A percentile compares a stretch with the other conserved stretches of the same genome.
Conservation (phyloP, 2,329 filamentous ascomycete species). For the Torrubiella hemipterigena region DNA sequence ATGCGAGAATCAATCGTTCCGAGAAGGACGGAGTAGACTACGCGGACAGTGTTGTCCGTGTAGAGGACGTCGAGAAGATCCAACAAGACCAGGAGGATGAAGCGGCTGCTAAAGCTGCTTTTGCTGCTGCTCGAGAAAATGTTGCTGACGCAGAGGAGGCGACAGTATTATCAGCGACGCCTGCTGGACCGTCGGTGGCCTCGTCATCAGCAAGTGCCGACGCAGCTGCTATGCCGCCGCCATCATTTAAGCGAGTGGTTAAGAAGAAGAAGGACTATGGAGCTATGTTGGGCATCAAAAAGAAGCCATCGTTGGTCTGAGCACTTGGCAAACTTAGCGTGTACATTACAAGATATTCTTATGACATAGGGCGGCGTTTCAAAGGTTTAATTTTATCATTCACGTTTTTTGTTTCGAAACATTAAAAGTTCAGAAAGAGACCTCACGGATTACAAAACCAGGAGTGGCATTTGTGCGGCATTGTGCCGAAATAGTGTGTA, state of each 20-base stretch:
- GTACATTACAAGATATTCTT: background rate
- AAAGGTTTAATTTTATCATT: no score
- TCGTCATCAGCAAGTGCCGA: conserved; percentile 17
- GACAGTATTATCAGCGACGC: conserved; percentile 10
- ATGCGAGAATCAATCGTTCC: conserved; percentile 73
- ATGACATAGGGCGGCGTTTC: background rate
- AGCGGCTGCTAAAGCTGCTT: conserved; percentile 66
- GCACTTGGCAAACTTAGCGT: background rate
- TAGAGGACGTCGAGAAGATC: conserved; percentile 46
- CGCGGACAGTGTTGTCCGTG: conserved; percentile 38
- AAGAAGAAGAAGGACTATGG: conserved; percentile 83
- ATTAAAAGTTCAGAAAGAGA: no score
- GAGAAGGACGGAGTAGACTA: conserved; percentile 55
- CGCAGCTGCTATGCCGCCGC: conserved; percentile 30
- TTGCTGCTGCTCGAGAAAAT: conserved; percentile 48
- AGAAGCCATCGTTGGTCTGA: conserved; percentile 53
- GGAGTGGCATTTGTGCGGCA: no score
- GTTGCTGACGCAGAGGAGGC: conserved; percentile 13
- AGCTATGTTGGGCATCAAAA: conserved; percentile 74
- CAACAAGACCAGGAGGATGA: conserved; percentile 70
- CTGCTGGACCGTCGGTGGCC: conserved; percentile 11
- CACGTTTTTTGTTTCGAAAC: no score
- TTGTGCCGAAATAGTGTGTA: no score
- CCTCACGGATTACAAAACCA: no score
- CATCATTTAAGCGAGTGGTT: conserved; percentile 60